Conservation (phyloP, 306 rosid species). For the Cicer bijugum region DNA sequence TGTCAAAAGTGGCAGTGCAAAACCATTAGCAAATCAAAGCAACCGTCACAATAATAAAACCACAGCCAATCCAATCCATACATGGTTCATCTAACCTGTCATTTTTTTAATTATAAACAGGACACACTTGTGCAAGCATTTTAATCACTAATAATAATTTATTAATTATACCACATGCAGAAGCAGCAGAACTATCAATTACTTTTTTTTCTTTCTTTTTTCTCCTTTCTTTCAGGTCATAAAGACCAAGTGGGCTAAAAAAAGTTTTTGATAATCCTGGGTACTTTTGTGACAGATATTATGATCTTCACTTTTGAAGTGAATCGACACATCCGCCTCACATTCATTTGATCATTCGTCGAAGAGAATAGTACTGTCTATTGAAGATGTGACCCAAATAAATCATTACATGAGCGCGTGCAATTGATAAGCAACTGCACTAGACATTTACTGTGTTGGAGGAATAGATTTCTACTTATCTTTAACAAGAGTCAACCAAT, state of each 20-base stretch:
- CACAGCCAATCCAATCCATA: constrained; percentile 37
- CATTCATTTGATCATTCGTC: constrained; percentile 31
- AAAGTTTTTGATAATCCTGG: constrained; percentile 12
- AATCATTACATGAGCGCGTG: constrained; percentile 26
- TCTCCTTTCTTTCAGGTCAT: constrained; percentile 14
- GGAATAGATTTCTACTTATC: constrained; percentile 40
- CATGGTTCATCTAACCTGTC: constrained; percentile 34
- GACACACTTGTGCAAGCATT: constrained; percentile 29
- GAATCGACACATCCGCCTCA: constrained; percentile 39
- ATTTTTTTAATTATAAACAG: constrained; percentile 34
- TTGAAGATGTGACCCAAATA: constrained; percentile 47
- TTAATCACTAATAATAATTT: constrained; percentile 19
- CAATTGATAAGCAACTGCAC: constrained; percentile 40
- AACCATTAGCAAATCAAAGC: constrained; percentile 43
- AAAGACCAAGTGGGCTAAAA: constrained; percentile 34
- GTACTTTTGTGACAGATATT: constrained; percentile 29
- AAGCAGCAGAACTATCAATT: constrained; percentile 25
- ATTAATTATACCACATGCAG: constrained; percentile 21
- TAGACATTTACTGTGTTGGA: constrained; percentile 44
- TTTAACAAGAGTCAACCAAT: constrained; percentile 40
- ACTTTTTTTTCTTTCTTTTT: constrained; percentile 14
- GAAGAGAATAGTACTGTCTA: constrained; percentile 35
- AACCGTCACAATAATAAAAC: constrained; percentile 36
- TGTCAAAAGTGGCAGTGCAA: constrained; percentile 53
- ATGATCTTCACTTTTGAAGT: constrained; percentile 33